Percentiles rank a stretch among this genome's conserved stretches.
Evolutionary conservation across 108 stramenopile genomes (phyloP).

Genomic region (Cyclotella kingstonii): DNA sequence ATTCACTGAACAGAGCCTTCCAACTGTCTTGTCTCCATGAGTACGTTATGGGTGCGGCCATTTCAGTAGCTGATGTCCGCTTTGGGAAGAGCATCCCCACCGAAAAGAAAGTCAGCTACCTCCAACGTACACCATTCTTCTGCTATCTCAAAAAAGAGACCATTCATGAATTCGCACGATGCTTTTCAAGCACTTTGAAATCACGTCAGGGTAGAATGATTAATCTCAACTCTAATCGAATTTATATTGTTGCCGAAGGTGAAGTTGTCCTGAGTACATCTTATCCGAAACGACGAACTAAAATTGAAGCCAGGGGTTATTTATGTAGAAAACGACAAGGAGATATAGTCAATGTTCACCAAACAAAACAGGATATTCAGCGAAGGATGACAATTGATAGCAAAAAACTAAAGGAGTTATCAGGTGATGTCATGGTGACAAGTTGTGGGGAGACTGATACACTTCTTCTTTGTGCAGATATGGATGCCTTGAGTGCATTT

Average conservation of each 20-base stretch:
- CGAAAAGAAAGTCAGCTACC: conserved; percentile 18
- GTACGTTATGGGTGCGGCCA: background rate
- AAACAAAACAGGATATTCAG: conserved; percentile 36
- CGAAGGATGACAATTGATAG: conserved; percentile 23
- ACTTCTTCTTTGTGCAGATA: conserved; percentile 30
- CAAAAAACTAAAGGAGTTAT: conserved; percentile 30
- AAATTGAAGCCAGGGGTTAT: conserved; percentile 47
- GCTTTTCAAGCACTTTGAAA: conserved; percentile 13
- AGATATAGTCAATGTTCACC: conserved; percentile 42
- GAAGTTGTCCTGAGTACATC: conserved; percentile 36
- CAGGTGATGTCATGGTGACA: conserved; percentile 34
- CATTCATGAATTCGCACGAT: conserved; percentile 42
- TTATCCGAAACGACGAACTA: conserved; percentile 28
- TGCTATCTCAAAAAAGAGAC: conserved; percentile 37
- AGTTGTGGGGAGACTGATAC: conserved; percentile 18
- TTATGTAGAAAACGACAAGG: conserved; percentile 47
- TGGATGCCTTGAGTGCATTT: conserved; percentile 34
- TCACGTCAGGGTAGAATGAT: conserved; percentile 23
- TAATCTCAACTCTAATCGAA: conserved; percentile 12
- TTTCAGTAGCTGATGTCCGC: background rate
- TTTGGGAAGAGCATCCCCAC: conserved; percentile 1
- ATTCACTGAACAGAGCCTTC: no score
- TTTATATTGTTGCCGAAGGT: conserved; percentile 44
- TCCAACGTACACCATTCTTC: conserved; percentile 45
- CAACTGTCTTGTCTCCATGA: no score